Conservation (phyloP, 75 land plant genomes). For the Cunninghamia lanceolata region DNA sequence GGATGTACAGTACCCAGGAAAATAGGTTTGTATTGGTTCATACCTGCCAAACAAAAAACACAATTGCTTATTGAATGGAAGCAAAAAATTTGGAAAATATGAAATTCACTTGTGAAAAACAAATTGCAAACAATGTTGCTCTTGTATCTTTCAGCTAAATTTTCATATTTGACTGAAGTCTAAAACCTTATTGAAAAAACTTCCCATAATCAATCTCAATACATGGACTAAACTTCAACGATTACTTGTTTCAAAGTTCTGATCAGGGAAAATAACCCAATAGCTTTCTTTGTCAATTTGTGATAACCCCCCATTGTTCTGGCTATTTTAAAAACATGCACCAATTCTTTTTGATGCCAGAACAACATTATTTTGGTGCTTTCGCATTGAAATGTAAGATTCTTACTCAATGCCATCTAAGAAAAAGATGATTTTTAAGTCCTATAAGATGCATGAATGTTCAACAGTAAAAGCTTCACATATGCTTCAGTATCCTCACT, state of each 20-base stretch:
- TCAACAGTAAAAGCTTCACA: background rate
- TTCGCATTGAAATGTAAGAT: background rate
- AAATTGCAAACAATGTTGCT: background rate
- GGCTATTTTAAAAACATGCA: background rate
- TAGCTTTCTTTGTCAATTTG: background rate
- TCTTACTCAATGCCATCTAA: too few species aligned
- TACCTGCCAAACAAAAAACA: conserved; percentile 39
- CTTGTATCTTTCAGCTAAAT: background rate
- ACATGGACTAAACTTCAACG: background rate
- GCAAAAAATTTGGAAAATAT: background rate
- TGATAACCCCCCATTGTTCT: background rate
- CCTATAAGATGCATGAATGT: background rate
- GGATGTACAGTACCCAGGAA: conserved; percentile 91
- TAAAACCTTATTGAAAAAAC: too few species aligned
- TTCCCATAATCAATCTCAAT: background rate
- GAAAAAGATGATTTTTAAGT: background rate
- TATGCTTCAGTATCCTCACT: background rate
- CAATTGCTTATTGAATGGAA: background rate
- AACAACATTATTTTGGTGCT: background rate
- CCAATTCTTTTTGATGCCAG: background rate
- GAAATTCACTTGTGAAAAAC: background rate
- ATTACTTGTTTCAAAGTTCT: background rate
- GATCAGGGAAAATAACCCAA: background rate
- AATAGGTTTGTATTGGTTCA: conserved; percentile 97
- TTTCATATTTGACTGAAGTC: background rate